phyloP scores from a whole-genome alignment of 768 basidiomycete species.

The Mycena polygramma region DNA sequence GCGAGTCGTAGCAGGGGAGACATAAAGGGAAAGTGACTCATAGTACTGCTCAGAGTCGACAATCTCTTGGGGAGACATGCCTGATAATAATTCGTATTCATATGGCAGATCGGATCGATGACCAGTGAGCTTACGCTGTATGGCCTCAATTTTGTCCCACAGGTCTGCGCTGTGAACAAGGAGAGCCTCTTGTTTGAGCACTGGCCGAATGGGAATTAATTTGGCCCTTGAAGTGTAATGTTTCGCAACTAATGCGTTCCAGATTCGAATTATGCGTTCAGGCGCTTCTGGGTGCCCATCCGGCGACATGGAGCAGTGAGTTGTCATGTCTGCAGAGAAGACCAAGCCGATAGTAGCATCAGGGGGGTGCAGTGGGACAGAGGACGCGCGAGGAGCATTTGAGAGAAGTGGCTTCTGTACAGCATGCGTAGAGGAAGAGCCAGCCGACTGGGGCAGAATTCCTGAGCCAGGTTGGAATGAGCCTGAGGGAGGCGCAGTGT shows the following conservation, averaged over 20 bases:
- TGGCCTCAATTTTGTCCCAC: conserved; percentile 90
- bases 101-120: background rate
- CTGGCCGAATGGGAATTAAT: conserved; percentile 80
- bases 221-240: conserved; percentile 81
- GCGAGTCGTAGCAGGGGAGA: conserved; percentile 85
- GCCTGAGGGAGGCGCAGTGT: background rate
- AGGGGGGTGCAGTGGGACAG: conserved; percentile 55
- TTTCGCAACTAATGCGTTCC: conserved; percentile 69
- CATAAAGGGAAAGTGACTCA: conserved; percentile 92
- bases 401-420: conserved; percentile 6
- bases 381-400: conserved; percentile 52
- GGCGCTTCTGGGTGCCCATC: conserved; percentile 78
- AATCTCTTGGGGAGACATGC: conserved; percentile 81
- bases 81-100: conserved; percentile 52
- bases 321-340: conserved; percentile 89
- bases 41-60: conserved; percentile 85
- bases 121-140: conserved; percentile 73
- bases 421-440: background rate
- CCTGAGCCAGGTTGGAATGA: background rate
- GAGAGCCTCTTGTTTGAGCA: conserved; percentile 81
- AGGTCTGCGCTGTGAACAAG: conserved; percentile 93
- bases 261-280: conserved; percentile 86
- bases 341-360: conserved; percentile 82
- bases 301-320: conserved; percentile 71
- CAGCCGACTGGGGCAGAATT: background rate